Conservation (phyloP, 2,329 filamentous ascomycete species). For the Hypoxylon sp. region DNA sequence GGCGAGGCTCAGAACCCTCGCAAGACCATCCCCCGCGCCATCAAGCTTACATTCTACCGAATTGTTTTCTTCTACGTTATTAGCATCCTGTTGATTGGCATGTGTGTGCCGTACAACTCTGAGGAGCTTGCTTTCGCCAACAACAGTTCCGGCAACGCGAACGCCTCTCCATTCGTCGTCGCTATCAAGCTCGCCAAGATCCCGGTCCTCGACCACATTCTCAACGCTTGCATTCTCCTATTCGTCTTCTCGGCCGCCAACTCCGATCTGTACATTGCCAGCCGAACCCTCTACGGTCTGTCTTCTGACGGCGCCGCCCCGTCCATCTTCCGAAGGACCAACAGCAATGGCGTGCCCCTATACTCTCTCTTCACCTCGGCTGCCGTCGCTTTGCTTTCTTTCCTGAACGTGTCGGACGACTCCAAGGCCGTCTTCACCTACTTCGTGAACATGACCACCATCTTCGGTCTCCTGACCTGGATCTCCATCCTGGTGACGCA, state of each 20-base stretch:
- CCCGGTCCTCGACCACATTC: conserved; percentile 72
- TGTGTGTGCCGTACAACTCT: conserved; percentile 82
- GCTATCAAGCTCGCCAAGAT: conserved; percentile 77
- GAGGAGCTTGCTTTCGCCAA: conserved; percentile 71
- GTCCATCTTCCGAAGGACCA: conserved; percentile 78
- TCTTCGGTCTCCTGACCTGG: conserved; percentile 77
- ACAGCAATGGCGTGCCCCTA: conserved; percentile 79
- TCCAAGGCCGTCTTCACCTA: conserved; percentile 72
- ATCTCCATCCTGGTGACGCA: conserved; percentile 78
- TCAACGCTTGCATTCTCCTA: conserved; percentile 81
- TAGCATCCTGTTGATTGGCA: conserved; percentile 80
- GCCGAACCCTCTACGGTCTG: conserved; percentile 80
- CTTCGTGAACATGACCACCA: conserved; percentile 77
- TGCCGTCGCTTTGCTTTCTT: conserved; percentile 76
- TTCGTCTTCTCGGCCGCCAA: conserved; percentile 85
- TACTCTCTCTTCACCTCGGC: conserved; percentile 74
- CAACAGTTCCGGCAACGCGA: conserved; percentile 65
- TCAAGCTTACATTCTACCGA: conserved; percentile 85
- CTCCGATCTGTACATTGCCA: conserved; percentile 83
- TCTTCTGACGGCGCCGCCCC: conserved; percentile 81
- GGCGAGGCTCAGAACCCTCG: conserved; percentile 86
- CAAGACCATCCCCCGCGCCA: conserved; percentile 81
- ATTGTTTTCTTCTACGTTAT: conserved; percentile 86
- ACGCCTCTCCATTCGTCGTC: conserved; percentile 81
- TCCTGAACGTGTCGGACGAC: conserved; percentile 74